phyloP scores from a whole-genome alignment of 2,329 filamentous ascomycete species.

The Bipolaris bicolor region DNA sequence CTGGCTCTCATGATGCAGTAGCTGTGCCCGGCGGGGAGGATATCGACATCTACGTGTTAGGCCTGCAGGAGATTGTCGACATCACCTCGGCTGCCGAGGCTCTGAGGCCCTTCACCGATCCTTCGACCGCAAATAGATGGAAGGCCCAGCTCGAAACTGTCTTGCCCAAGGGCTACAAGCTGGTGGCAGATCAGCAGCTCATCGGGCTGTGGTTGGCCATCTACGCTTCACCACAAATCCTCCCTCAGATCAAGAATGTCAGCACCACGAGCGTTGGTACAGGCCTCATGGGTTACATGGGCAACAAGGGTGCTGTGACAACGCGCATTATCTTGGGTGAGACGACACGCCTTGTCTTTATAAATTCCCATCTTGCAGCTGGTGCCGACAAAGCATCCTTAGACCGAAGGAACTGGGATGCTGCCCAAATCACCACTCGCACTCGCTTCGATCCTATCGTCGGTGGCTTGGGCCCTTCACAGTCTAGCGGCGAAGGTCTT shows the following conservation, averaged over 20 bases:
- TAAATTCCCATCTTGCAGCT: constrained; percentile 90
- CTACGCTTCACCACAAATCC: constrained; percentile 80
- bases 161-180: constrained; percentile 76
- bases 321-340: constrained; percentile 86
- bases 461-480: constrained; percentile 67
- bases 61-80: constrained; percentile 91
- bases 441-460: constrained; percentile 78
- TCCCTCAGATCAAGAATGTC: constrained; percentile 76
- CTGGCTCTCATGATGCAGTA: constrained; percentile 50
- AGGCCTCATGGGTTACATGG: constrained; percentile 88
- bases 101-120: constrained; percentile 76
- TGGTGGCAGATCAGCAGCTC: constrained; percentile 82
- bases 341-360: constrained; percentile 84
- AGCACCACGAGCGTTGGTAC: constrained; percentile 86
- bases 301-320: constrained; percentile 91
- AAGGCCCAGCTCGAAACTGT: constrained; percentile 75
- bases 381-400: constrained; percentile 78
- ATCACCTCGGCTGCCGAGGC: constrained; percentile 81
- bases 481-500: constrained; percentile 67
- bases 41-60: constrained; percentile 88
- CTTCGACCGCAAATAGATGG: constrained; percentile 76
- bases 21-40: constrained; percentile 65
- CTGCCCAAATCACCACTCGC: constrained; percentile 74
- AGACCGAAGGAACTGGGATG: constrained; percentile 90
- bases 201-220: constrained; percentile 83